These are phyloP conservation scores for Suhomyces canberraensis DNA, from an alignment of 805 yeast species.

Conservation along the genomic window DNA sequence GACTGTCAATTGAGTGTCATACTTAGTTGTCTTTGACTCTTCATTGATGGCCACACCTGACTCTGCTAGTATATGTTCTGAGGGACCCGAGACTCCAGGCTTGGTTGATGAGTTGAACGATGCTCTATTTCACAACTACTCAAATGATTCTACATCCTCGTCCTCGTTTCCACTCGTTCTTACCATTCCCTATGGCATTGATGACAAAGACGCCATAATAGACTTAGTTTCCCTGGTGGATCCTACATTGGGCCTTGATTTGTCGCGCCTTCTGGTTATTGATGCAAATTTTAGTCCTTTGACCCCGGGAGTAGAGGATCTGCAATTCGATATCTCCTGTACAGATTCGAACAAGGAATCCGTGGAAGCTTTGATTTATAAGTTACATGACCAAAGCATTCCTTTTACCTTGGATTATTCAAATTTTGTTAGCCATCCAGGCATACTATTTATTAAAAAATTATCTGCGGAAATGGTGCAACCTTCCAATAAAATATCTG, in stretches of 20 bases:
- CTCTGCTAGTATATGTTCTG: background rate
- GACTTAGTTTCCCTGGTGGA: background rate
- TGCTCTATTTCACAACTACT: slow-evolving; percentile 6
- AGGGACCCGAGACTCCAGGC: background rate
- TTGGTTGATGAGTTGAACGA: slow-evolving; percentile 9
- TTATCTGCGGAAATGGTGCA: slow-evolving; percentile 35
- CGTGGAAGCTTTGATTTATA: slow-evolving; percentile 11
- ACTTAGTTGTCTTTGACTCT: no score
- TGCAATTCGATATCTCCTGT: slow-evolving; percentile 1
- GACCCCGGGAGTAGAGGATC: background rate
- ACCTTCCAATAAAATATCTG: background rate
- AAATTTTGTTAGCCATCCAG: slow-evolving; percentile 49
- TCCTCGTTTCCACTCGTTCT: slow-evolving; percentile 8
- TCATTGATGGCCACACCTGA: background rate
- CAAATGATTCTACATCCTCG: background rate
- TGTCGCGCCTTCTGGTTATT: background rate
- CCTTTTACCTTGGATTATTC: slow-evolving; percentile 22
- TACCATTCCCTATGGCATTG: background rate
- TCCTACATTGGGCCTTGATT: background rate
- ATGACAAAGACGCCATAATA: background rate
- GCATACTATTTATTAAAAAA: slow-evolving; percentile 54
- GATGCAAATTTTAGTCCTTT: background rate
- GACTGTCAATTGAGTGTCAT: no score
- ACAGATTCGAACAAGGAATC: slow-evolving; percentile 4
- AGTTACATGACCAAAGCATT: slow-evolving; percentile 3